A percentile compares a stretch with the other conserved stretches of the same genome.
phyloP scores from a whole-genome alignment of 2,329 filamentous ascomycete species.

The Arthrobotrys pseudoclavata region DNA sequence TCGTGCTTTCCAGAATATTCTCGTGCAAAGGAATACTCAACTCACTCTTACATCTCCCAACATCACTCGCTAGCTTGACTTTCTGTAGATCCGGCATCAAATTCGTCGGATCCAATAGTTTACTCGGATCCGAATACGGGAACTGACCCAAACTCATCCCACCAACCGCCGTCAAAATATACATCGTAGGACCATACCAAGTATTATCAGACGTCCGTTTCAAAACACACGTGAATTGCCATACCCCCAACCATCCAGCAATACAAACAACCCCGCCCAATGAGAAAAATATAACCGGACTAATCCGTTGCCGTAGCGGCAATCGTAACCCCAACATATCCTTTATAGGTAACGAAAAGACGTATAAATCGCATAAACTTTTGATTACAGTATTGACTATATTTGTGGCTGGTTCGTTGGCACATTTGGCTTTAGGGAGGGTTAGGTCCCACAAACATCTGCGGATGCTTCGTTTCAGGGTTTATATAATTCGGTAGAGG shows the following conservation, averaged over 20 bases:
- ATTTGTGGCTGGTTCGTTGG: slow-evolving; percentile 44
- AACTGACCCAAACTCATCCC: slow-evolving; percentile 26
- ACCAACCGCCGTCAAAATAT: slow-evolving; percentile 55
- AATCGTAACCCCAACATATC: slow-evolving; percentile 47
- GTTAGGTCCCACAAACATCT: slow-evolving; percentile 59
- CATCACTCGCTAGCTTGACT: slow-evolving; percentile 17
- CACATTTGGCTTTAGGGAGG: slow-evolving; percentile 34
- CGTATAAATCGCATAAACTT: slow-evolving; percentile 54
- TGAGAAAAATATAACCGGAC: slow-evolving; percentile 49
- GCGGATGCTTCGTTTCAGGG: slow-evolving; percentile 47
- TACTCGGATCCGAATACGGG: slow-evolving; percentile 53
- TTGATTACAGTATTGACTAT: slow-evolving; percentile 56
- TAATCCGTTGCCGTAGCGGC: slow-evolving; percentile 49
- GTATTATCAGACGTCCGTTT: slow-evolving; percentile 53
- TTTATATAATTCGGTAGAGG: slow-evolving; percentile 56
- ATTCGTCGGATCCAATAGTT: slow-evolving; percentile 37
- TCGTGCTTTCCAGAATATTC: slow-evolving; percentile 52
- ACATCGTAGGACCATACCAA: slow-evolving; percentile 56
- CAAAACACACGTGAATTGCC: slow-evolving; percentile 48
- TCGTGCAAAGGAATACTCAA: slow-evolving; percentile 51
- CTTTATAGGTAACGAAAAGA: slow-evolving; percentile 54
- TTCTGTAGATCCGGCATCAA: slow-evolving; percentile 13
- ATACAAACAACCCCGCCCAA: slow-evolving; percentile 54
- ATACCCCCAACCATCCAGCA: slow-evolving; percentile 53
- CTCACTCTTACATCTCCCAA: slow-evolving; percentile 12